Base-by-base conservation (phyloP, 805 yeast genomes). In the Saturnispora besseyi region DNA sequence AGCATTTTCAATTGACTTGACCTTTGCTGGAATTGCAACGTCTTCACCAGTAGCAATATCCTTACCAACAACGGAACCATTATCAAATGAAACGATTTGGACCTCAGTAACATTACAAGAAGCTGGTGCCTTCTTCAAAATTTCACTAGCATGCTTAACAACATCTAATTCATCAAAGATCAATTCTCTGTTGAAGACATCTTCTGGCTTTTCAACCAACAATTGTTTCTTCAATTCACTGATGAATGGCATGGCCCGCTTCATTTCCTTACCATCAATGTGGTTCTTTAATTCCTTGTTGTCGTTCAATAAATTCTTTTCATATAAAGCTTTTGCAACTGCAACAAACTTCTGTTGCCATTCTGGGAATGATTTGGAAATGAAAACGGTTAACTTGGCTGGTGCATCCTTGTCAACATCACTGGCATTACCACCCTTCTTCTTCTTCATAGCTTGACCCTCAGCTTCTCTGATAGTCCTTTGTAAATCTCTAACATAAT, bases 171-270 rank as follows among this genome's bases (percentile, higher is more conserved):
- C 99, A 66, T 82, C 75, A 68, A 88, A 93, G 32, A 82, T 75
- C 57, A 91, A 78, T 69, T 90, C 84, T 72, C 98, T 81, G 75
- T 89, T 83, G 75, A 93, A 88, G 26, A 93, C 96, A 47, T 78
- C 77, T 48, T 77, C 79, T 18, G 96, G 82, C 30, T 82, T 68
- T 63, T 86, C 95, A 47, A 68, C 69, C 37, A 74, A 69, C 57
- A 93, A 75, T 71, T 95, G 81, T 64, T 83, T 87, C 69, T 93
- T 90, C 67, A 93, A 73, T 59, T 79, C 72, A 56, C 91, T 82
- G 54, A 93, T 89, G 67, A 90, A 91, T 52, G 98, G 98, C 98
- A 93, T 93, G 53, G 96, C 97, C 60, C 95, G 84, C 78, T 93
- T 93, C 86, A 90, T 87, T 62, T 93, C 98, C 66, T 82, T 83